These are phyloP conservation scores for Silene vulgaris DNA, from an alignment of 179 eudicot genomes.

Conservation along the genomic window DNA sequence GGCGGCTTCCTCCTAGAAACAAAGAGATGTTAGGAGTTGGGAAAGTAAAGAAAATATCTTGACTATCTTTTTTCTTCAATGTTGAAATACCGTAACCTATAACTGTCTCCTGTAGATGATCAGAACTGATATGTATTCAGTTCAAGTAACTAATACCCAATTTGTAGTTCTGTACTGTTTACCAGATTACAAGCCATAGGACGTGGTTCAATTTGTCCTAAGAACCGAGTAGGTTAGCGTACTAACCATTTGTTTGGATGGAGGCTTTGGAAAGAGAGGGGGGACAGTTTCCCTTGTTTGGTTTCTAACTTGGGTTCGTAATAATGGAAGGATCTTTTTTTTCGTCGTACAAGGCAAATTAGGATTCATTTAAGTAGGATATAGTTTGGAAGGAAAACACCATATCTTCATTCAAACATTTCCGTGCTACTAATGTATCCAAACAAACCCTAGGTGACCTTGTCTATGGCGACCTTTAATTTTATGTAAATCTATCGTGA, in stretches of 20 bases:
- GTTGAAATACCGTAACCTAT: not conserved
- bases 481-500: not conserved
- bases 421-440: too few species aligned
- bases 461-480: not conserved
- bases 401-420: too few species aligned
- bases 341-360: too few species aligned
- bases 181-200: constrained; percentile 5
- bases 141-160: not conserved
- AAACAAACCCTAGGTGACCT: too few species aligned
- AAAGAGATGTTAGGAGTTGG: too few species aligned
- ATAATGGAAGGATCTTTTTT: too few species aligned
- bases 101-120: not conserved
- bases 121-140: not conserved
- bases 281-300: too few species aligned
- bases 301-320: too few species aligned
- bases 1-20: not conserved
- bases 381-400: too few species aligned
- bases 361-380: too few species aligned
- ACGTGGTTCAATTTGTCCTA: not conserved
- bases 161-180: not conserved
- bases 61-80: not conserved
- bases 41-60: not conserved
- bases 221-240: not conserved
- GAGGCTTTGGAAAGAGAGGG: too few species aligned
- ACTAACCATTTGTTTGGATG: not conserved